Percentiles rank a stretch among this genome's conserved stretches.
phyloP scores from a whole-genome alignment of 176 grass and related monocot genomes.

The Guadua angustifolia region DNA sequence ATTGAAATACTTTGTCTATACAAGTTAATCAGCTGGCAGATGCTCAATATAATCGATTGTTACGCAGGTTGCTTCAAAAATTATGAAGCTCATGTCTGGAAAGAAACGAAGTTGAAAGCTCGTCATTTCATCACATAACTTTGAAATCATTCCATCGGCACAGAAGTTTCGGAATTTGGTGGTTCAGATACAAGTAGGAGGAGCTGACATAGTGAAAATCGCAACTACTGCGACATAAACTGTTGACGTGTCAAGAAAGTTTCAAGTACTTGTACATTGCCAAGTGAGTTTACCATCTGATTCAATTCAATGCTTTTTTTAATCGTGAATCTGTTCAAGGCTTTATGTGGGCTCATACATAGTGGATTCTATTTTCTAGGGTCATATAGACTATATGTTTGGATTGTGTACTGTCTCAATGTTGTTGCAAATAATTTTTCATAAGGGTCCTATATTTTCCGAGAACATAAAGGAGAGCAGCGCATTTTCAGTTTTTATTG shows the following conservation, averaged over 20 bases:
- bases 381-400: too few relatives aligned
- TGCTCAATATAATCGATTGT: neutral
- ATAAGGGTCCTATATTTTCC: too few relatives aligned
- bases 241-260: slow-evolving; percentile 82
- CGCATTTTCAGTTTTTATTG: too few relatives aligned
- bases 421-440: too few relatives aligned
- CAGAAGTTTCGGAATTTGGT: slow-evolving; percentile 67
- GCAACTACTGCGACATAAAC: slow-evolving; percentile 65
- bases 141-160: slow-evolving; percentile 70
- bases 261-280: slow-evolving; percentile 72
- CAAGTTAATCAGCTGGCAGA: neutral
- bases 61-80: slow-evolving; percentile 73
- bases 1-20: neutral
- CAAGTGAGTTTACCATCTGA: slow-evolving; percentile 56
- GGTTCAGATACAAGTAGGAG: slow-evolving; percentile 67
- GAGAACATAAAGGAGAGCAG: too few relatives aligned
- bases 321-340: too few relatives aligned
- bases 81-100: slow-evolving; percentile 68
- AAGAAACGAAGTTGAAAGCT: slow-evolving; percentile 86
- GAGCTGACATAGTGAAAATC: slow-evolving; percentile 93
- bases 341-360: too few relatives aligned
- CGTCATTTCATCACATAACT: slow-evolving; percentile 88
- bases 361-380: too few relatives aligned
- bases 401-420: too few relatives aligned
- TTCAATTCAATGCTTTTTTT: neutral